A percentile compares a stretch with the other conserved stretches of the same genome.
Conservation (phyloP, 73 alveolate genomes). For the Stentor roeselii region DNA sequence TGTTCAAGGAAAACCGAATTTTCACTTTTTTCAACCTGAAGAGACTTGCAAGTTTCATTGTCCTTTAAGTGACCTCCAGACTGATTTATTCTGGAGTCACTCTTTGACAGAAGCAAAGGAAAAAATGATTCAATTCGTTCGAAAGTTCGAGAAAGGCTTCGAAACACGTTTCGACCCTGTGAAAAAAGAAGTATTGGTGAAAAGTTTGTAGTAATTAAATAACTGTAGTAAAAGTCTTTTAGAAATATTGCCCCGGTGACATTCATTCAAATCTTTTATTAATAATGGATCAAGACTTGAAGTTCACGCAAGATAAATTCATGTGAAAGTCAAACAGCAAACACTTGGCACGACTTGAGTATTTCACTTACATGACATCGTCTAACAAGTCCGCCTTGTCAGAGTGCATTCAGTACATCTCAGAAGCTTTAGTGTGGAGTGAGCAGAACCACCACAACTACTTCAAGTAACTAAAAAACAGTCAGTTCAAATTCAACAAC, state of each 20-base stretch:
- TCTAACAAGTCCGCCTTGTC: neutral
- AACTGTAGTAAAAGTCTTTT: no score
- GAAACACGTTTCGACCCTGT: neutral
- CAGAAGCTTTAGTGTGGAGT: constrained; percentile 23
- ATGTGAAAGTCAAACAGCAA: no score
- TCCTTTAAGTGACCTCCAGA: constrained; percentile 46
- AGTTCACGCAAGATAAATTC: no score
- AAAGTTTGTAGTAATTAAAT: no score
- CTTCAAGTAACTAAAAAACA: neutral
- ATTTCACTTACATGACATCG: no score
- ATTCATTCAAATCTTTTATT: no score
- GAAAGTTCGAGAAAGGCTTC: neutral
- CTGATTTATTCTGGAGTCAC: constrained; percentile 33
- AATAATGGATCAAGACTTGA: no score
- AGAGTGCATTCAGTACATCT: neutral
- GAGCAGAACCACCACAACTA: neutral
- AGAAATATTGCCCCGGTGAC: no score
- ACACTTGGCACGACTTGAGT: no score
- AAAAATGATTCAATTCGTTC: constrained; percentile 1
- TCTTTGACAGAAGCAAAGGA: constrained; percentile 37
- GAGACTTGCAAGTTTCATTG: constrained; percentile 25
- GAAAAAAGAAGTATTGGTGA: neutral
- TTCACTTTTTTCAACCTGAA: constrained; percentile 21
- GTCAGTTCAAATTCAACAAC: neutral
- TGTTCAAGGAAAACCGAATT: constrained; percentile 25